Evolutionary conservation across 2,329 filamentous ascomycete genomes (phyloP), one percentile per base, ranked within the genome.

Genomic region (Paecilomyces sp.): DNA sequence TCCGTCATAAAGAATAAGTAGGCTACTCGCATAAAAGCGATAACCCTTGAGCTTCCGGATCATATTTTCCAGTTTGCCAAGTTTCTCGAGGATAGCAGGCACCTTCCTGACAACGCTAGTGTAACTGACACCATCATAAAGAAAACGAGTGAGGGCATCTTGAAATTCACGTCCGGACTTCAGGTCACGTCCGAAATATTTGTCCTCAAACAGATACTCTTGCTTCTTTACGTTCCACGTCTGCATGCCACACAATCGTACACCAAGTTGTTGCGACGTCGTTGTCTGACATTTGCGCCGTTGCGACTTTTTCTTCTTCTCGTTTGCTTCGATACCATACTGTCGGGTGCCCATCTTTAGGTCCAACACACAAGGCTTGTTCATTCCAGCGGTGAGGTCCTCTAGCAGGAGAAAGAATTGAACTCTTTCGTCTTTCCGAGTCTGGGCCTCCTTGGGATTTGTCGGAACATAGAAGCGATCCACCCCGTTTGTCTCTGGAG

Each of bases 261-360:
- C 94, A 3, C 94, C 94, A 0, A 99, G 84, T 72, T 95, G 88
- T 61, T 88, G 87, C 7, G 94, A 97, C 0, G 94, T 99, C 0
- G 94, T 99, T 63, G 85, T 88, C 64, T 90, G 88, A 74, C 94
- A 97, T 75, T 99, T 99, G 66, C 91, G 88, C 60, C 91, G 86
- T 74, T 99, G 94, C 0, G 94, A 97, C 61, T 88, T 87, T 69
- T 92, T 90, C 75, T 99, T 99, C 80, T 96, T 96, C 52, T 91
- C 87, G 57, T 84, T 87, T 1, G 94, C 94, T 66, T 97, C 92
- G 12, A 97, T 86, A 7, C 94, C 94, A 72, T 97, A 97, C 71
- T 99, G 94, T 1, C 94, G 88, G 7, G 94, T 99, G 22, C 94
- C 94, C 94, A 99, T 99, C 73, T 99, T 99, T 63, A 99, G 81